Percentiles rank a stretch among this genome's conserved stretches.
phyloP scores from a whole-genome alignment of 805 yeast genomes.

The Zygosaccharomyces pseudorouxii region DNA sequence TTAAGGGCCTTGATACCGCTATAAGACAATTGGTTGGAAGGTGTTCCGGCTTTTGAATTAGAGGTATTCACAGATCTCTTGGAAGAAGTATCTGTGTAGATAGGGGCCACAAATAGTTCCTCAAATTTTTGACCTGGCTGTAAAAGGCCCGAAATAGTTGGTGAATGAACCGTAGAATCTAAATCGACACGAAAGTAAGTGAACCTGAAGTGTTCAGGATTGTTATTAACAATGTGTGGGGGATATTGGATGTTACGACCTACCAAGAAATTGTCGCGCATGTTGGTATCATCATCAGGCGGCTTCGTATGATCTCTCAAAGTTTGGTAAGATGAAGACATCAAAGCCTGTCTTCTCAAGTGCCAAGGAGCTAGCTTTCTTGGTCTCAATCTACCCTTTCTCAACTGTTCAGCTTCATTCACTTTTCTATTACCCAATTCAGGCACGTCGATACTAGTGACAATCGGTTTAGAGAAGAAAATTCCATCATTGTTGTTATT shows the following conservation, averaged over 20 bases:
- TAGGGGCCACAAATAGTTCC: slow-evolving; percentile 54
- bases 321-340: slow-evolving; percentile 9
- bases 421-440: slow-evolving; percentile 41
- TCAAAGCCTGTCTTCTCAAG: slow-evolving; percentile 25
- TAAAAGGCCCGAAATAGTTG: slow-evolving; percentile 76
- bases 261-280: slow-evolving; percentile 28
- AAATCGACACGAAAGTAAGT: slow-evolving; percentile 90
- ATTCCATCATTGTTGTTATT: slow-evolving; percentile 28
- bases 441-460: slow-evolving; percentile 42
- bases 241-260: slow-evolving; percentile 39
- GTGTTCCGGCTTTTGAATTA: slow-evolving; percentile 9
- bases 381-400: slow-evolving; percentile 66
- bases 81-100: slow-evolving; percentile 25
- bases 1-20: neutral
- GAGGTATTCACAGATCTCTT: slow-evolving; percentile 10
- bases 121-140: slow-evolving; percentile 57
- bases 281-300: slow-evolving; percentile 9
- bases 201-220: slow-evolving; percentile 63
- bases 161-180: slow-evolving; percentile 84
- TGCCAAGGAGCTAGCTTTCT: slow-evolving; percentile 74
- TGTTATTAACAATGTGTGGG: slow-evolving; percentile 42
- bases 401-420: slow-evolving; percentile 51
- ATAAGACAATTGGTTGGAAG: neutral
- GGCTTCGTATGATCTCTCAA: slow-evolving; percentile 14
- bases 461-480: slow-evolving; percentile 41